Evolutionary conservation across 2,329 filamentous ascomycete genomes (phyloP).

Genomic region (Cryphonectria parasitica): DNA sequence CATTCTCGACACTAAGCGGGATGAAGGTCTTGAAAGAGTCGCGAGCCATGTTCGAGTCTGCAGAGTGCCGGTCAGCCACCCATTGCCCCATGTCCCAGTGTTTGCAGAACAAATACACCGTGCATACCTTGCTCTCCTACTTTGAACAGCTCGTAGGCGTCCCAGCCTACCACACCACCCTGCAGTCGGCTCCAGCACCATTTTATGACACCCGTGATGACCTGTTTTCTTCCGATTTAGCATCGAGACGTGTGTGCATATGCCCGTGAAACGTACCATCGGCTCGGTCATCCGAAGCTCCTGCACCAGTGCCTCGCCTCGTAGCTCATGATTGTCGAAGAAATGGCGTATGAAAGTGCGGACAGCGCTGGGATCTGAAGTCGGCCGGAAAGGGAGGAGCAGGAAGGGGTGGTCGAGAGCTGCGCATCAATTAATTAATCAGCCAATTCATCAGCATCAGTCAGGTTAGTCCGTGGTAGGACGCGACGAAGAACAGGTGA

Average conservation of each 20-base stretch:
- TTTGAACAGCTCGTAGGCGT: conserved; percentile 94
- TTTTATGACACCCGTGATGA: conserved; percentile 90
- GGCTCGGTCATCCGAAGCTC: conserved; percentile 93
- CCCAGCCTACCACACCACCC: conserved; percentile 93
- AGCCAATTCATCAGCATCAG: background rate
- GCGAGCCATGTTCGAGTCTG: conserved; percentile 88
- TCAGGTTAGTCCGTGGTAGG: conserved; percentile 30
- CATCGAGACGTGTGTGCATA: conserved; percentile 13
- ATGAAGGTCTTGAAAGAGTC: conserved; percentile 98
- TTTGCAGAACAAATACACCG: conserved; percentile 16
- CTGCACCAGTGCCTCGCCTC: conserved; percentile 74
- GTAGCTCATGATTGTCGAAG: conserved; percentile 72
- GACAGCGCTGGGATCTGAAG: conserved; percentile 87
- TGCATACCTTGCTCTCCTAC: conserved; percentile 86
- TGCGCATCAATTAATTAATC: conserved; percentile 41
- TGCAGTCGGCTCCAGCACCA: conserved; percentile 97
- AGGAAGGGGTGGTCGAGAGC: conserved; percentile 91
- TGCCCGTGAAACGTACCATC: conserved; percentile 66
- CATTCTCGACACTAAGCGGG: conserved; percentile 87
- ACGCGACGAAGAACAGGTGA: conserved; percentile 11
- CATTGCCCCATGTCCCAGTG: background rate
- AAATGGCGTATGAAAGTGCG: conserved; percentile 92
- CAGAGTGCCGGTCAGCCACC: conserved; percentile 14
- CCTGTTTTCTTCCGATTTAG: conserved; percentile 55
- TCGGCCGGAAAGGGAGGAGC: conserved; percentile 90